Conservation (phyloP, 352 stramenopile species). For the Phytophthora gonapodyides region DNA sequence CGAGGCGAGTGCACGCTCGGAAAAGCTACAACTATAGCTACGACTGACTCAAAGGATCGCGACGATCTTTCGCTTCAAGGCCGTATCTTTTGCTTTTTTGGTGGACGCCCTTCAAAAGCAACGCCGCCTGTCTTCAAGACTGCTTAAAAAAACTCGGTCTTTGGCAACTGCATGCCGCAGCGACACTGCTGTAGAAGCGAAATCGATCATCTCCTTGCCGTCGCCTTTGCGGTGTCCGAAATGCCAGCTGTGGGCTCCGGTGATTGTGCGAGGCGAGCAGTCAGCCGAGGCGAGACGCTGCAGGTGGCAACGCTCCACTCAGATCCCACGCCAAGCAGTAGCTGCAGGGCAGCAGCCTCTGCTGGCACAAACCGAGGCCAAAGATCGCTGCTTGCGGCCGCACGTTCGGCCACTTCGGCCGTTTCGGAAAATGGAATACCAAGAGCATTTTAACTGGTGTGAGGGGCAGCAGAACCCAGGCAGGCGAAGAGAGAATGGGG, state of each 20-base stretch:
- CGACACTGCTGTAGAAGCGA: background rate
- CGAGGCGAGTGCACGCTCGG: background rate
- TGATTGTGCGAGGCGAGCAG: no score
- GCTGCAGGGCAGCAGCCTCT: no score
- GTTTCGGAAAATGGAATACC: constrained; percentile 38
- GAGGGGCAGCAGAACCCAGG: constrained; percentile 24
- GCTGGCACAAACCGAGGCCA: constrained; percentile 3
- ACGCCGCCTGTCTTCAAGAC: no score
- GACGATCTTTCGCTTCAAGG: constrained; percentile 35
- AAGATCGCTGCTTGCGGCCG: constrained; percentile 2
- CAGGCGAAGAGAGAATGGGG: constrained; percentile 6
- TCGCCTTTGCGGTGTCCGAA: no score
- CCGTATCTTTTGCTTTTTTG: constrained; percentile 41
- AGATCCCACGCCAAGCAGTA: background rate
- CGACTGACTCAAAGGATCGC: constrained; percentile 1
- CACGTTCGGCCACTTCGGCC: constrained; percentile 21
- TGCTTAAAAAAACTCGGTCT: no score
- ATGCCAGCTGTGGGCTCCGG: no score
- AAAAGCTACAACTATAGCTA: background rate
- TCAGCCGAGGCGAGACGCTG: no score
- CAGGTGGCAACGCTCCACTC: no score
- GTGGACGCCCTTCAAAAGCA: no score
- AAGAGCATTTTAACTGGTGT: constrained; percentile 12
- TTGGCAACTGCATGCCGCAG: background rate
- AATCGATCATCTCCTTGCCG: no score